Evolutionary conservation across 1,139 yeast species (phyloP).

Genomic region (Saccharomycopsis crataegensis): DNA sequence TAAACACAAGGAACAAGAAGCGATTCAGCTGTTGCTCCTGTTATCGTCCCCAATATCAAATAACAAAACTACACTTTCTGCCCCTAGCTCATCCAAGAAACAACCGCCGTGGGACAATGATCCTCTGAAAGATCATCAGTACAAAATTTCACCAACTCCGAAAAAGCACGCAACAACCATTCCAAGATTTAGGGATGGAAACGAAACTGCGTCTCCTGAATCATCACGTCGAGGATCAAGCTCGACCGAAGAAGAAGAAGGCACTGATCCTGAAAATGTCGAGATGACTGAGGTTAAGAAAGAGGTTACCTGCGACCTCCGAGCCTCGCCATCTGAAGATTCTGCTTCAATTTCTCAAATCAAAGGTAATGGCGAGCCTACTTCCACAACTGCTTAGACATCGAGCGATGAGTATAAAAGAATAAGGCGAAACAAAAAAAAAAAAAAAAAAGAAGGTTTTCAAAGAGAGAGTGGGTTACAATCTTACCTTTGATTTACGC

Average conservation of each 20-base stretch:
- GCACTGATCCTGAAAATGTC: background rate
- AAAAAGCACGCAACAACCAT: background rate
- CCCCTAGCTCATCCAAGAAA: background rate
- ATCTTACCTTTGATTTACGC: no score
- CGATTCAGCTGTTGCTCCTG: constrained; percentile 16
- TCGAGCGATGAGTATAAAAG: no score
- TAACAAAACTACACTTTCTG: background rate
- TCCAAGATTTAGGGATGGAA: background rate
- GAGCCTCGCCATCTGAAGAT: background rate
- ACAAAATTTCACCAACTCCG: constrained; percentile 2
- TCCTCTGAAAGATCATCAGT: background rate
- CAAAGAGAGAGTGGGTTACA: no score
- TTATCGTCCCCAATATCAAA: constrained; percentile 15
- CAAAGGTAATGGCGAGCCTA: background rate
- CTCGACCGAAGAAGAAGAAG: constrained; percentile 15
- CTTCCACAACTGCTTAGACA: background rate
- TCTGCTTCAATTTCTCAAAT: background rate
- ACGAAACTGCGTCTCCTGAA: background rate
- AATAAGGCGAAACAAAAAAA: no score
- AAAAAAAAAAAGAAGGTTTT: no score
- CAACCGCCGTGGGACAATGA: background rate
- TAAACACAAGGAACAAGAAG: constrained; percentile 17
- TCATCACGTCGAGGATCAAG: background rate
- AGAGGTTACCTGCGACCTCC: background rate
- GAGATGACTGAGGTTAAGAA: background rate